These are phyloP conservation scores for Polysphondylium violaceum DNA, from an alignment of 78 protist species.

Conservation along the genomic window DNA sequence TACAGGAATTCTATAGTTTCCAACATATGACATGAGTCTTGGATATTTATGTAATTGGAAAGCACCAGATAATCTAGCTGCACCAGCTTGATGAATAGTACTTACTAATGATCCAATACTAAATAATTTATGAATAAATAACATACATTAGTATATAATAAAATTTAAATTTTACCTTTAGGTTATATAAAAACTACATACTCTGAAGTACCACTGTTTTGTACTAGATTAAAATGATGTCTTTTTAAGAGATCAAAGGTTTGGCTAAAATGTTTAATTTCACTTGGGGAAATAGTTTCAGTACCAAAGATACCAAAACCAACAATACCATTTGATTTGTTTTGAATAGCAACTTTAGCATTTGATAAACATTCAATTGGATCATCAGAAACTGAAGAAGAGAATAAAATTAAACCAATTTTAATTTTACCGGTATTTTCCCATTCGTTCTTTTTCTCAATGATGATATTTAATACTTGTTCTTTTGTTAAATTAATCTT, in stretches of 20 bases:
- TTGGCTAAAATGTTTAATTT: slow-evolving; percentile 20
- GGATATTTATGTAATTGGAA: slow-evolving; percentile 84
- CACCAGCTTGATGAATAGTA: slow-evolving; percentile 75
- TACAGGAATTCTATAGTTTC: slow-evolving; percentile 65
- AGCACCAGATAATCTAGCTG: slow-evolving; percentile 82
- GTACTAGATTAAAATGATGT: slow-evolving; percentile 56
- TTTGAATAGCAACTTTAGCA: slow-evolving; percentile 77
- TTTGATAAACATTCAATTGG: slow-evolving; percentile 54
- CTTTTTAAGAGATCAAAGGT: slow-evolving; percentile 82
- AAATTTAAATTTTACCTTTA: too few species aligned
- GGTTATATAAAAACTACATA: too few species aligned
- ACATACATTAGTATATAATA: too few species aligned
- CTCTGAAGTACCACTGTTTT: slow-evolving; percentile 62
- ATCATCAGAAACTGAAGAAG: slow-evolving; percentile 65
- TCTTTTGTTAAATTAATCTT: slow-evolving; percentile 17
- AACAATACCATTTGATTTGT: slow-evolving; percentile 10
- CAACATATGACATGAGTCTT: slow-evolving; percentile 56
- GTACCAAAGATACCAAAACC: slow-evolving; percentile 87
- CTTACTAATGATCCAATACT: slow-evolving; percentile 57
- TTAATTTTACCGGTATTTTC: not conserved
- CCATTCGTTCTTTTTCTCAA: slow-evolving; percentile 6
- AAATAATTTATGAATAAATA: too few species aligned
- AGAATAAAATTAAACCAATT: slow-evolving; percentile 63
- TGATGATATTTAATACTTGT: slow-evolving; percentile 29
- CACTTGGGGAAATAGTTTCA: slow-evolving; percentile 11